These are phyloP conservation scores for Apophysomyces trapeziformis DNA, from an alignment of 371 early-diverging fungal genomes.

Conservation along the genomic window DNA sequence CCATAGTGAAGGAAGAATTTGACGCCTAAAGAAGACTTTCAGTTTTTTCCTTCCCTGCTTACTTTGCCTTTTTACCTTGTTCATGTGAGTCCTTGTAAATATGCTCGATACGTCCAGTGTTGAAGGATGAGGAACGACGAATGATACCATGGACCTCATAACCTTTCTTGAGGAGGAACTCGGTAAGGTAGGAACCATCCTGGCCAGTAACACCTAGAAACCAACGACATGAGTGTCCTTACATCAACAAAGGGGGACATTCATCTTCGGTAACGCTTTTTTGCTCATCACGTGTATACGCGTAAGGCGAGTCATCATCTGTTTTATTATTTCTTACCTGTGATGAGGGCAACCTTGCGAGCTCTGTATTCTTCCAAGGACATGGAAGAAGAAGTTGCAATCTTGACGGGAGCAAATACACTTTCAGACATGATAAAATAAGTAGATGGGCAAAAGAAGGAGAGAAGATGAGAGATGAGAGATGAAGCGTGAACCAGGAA, in stretches of 20 bases:
- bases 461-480: slow-evolving; percentile 15
- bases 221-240: not conserved
- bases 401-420: slow-evolving; percentile 33
- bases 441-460: slow-evolving; percentile 14
- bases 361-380: slow-evolving; percentile 53
- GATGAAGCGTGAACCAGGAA: slow-evolving; percentile 4
- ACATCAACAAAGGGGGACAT: not conserved
- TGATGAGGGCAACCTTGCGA: slow-evolving; percentile 67
- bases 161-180: slow-evolving; percentile 72
- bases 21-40: slow-evolving; percentile 47
- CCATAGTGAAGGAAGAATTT: slow-evolving; percentile 86
- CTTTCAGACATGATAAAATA: slow-evolving; percentile 38
- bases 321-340: slow-evolving; percentile 39
- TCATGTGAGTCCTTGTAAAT: slow-evolving; percentile 73
- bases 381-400: slow-evolving; percentile 29
- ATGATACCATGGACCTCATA: slow-evolving; percentile 84
- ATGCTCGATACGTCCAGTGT: slow-evolving; percentile 79
- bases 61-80: slow-evolving; percentile 36
- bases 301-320: not conserved
- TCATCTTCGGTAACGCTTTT: slow-evolving; percentile 40
- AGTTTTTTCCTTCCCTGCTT: not conserved
- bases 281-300: slow-evolving; percentile 28
- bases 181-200: slow-evolving; percentile 79
- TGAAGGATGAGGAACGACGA: slow-evolving; percentile 79
- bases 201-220: slow-evolving; percentile 77